These are phyloP conservation scores for Ascochyta rabiei DNA, from an alignment of 2,329 filamentous ascomycete genomes.

Conservation along the genomic window DNA sequence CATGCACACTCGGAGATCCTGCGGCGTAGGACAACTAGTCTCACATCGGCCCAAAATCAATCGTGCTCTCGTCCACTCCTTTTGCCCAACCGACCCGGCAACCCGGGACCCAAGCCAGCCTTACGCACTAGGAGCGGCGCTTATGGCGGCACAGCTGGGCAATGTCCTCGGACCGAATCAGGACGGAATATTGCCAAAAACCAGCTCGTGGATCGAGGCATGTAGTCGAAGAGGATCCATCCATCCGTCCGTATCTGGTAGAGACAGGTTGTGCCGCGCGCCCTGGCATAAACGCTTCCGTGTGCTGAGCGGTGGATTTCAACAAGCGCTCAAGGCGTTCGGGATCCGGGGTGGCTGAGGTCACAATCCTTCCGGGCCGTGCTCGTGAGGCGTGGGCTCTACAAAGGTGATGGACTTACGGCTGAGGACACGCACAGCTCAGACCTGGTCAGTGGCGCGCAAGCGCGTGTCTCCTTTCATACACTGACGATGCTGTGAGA, in stretches of 20 bases:
- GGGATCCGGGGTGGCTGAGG: background rate
- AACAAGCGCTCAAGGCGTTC: background rate
- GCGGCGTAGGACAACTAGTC: background rate
- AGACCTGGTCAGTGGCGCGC: background rate
- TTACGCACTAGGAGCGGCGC: conserved; percentile 16
- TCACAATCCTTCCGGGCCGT: background rate
- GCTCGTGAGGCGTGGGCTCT: background rate
- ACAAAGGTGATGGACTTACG: background rate
- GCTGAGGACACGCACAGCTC: background rate
- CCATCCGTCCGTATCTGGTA: no score
- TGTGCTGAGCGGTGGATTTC: conserved; percentile 1
- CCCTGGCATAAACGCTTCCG: conserved; percentile 1
- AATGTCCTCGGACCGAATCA: conserved; percentile 14
- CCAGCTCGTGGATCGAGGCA: background rate
- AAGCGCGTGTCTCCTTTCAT: background rate
- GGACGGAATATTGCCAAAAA: background rate
- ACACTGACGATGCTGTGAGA: background rate
- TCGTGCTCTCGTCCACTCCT: conserved; percentile 11
- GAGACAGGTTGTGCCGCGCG: conserved; percentile 13
- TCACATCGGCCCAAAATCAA: background rate
- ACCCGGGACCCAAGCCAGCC: conserved; percentile 13
- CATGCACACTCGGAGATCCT: background rate
- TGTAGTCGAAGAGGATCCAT: background rate
- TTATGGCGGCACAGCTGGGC: conserved; percentile 17
- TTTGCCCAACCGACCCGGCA: conserved; percentile 8